Base-by-base conservation (phyloP, 345 rosid species). In the Noccaea bulbosa region DNA sequence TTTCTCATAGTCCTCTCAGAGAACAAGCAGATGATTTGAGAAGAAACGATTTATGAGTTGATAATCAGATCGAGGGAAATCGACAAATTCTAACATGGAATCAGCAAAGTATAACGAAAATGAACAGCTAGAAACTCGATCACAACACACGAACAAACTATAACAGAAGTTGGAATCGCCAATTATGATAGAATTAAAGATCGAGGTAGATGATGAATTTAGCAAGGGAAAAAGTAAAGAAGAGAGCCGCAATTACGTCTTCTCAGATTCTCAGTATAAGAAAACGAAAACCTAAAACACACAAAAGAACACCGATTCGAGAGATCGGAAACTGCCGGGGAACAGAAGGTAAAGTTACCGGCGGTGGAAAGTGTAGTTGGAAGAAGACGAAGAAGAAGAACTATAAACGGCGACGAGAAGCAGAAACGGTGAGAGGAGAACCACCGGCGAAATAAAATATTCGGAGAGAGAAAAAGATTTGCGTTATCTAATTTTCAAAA, bases 401-500 rank as follows among this genome's bases (percentile, higher is more conserved):
- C 53, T 51, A 27, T 2, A 12, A 5, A 24, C 56, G 46, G 51
- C 40, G 39, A 40, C 33, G 76, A 37, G 48, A 34, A 61, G 53
- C 10, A 41, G 45, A 53, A 45, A 71, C 63, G 62, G 69, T 33
- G 39, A 12, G 38, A 43, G 47, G 39, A 72, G 40, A 54, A 63
- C 46, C 32, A 35, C 55, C 48, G 69, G 69, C 44, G 43, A 12
- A 20, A 41, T 24, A 41, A 62, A 34, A 8, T 14, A 30, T 15
- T 6, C 27, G 15, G 69, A 62, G 56, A 62, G 70, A 45, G 67
- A 49, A 4, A 44, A 62, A 12, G 55, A 7, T 48, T 51, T 2
- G 49, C 57, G 67, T 70, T 48, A 63, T 72, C 70, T 65, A 38
- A 69, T 46, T 65, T 56, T 73, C 67, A 73, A 73, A 73, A 56